Base-by-base conservation (phyloP, 495 filamentous ascomycete species). In the Aspergillus ellipticus region DNA sequence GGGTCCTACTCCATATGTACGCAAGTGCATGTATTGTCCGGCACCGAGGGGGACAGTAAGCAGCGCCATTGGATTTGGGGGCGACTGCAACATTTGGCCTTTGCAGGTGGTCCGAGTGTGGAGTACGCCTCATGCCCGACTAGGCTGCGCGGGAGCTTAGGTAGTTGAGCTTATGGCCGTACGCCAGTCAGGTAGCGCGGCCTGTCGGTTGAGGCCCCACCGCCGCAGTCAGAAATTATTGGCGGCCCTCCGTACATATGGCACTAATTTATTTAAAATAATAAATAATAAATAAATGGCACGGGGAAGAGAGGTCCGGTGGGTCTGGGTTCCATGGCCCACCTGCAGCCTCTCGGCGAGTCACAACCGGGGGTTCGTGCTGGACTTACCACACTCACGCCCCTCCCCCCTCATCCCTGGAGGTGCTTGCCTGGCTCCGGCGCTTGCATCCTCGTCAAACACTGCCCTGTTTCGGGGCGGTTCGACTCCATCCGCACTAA, bases 301-400 rank as follows among this genome's bases (percentile, higher is more conserved):
- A 67, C 64, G 64, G 64, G 61, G 64, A 63, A 60, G 47, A 55
- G 58, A 58, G 61, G 61, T 51, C 47, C 31, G 15, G 55, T 59
- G 55, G 62, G 56, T 58, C 58, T 26, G 37, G 52, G 54, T 54
- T 59, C 57, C 59, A 60, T 67, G 58, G 61, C 51, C 64, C 64
- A 62, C 59, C 55, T 60, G 64, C 59, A 64, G 64, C 59, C 56
- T 57, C 50, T 67, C 59, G 64, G 64, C 64, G 64, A 67, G 64
- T 67, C 64, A 67, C 64, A 62, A 49, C 64, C 59, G 61, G 64
- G 64, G 64, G 64, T 67, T 64, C 64, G 64, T 67, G 64, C 64
- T 62, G 54, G 60, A 56, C 55, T 57, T 41, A 42, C 55, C 33
- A 41, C 42, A 24, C 35, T 51, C n/a, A n/a, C n/a, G n/a, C n/a